Evolutionary conservation across 148 eudicot genomes (phyloP).

Genomic region (Rheum nobile): DNA sequence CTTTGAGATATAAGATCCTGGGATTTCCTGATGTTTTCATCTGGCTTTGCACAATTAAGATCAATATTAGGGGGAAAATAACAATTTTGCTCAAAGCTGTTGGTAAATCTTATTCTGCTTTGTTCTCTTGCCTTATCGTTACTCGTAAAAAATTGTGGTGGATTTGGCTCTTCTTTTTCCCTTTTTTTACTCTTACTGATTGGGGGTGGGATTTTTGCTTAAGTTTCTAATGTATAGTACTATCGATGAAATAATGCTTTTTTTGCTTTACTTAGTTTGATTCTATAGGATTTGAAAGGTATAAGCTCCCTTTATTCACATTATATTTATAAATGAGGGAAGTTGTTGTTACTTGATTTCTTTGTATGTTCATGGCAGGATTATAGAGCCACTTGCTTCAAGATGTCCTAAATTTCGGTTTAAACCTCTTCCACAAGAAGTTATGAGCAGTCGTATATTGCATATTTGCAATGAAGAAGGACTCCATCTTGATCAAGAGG

Average conservation of each 20-base stretch:
- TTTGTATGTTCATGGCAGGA: conserved; percentile 31
- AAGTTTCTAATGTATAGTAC: neutral
- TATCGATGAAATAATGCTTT: neutral
- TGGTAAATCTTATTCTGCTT: neutral
- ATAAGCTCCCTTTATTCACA: neutral
- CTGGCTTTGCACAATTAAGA: too few relatives aligned
- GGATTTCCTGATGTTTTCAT: too few relatives aligned
- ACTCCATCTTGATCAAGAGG: conserved; percentile 76
- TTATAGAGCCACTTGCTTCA: conserved; percentile 92
- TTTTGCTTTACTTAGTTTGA: neutral
- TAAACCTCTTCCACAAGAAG: conserved; percentile 81
- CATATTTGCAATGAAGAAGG: conserved; percentile 86
- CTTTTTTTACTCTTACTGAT: neutral
- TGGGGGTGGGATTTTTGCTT: neutral
- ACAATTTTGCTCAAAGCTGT: neutral
- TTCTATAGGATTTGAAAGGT: neutral
- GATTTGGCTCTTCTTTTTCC: neutral
- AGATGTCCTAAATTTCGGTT: conserved; percentile 96
- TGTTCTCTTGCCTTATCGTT: neutral
- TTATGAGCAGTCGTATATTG: conserved; percentile 66
- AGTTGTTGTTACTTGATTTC: neutral
- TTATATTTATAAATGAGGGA: neutral
- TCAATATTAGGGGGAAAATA: neutral
- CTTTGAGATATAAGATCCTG: too few relatives aligned
- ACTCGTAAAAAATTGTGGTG: neutral